Evolutionary conservation across 805 yeast species (phyloP).

Genomic region (Suhomyces xylopsoci): DNA sequence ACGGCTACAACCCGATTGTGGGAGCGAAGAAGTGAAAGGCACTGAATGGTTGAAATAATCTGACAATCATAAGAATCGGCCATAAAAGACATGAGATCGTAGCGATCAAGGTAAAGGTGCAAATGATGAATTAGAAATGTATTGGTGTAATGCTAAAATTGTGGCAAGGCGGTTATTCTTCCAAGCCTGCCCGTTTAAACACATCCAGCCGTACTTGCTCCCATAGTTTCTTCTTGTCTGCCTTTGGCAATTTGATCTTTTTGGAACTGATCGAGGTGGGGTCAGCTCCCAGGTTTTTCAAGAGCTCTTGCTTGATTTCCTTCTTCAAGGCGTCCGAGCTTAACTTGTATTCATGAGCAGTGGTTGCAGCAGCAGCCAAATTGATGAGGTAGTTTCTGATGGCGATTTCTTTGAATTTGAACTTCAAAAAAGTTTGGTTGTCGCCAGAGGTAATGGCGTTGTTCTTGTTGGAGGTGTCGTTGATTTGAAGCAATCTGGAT

Average conservation of each 20-base stretch:
- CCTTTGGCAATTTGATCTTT: conserved; percentile 31
- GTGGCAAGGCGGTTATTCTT: conserved; percentile 15
- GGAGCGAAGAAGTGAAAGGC: background rate
- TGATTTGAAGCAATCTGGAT: conserved; percentile 40
- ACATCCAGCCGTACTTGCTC: conserved; percentile 50
- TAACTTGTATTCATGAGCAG: conserved; percentile 48
- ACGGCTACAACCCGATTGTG: background rate
- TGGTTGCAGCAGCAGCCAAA: conserved; percentile 53
- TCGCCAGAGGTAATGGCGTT: conserved; percentile 31
- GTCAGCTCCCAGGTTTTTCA: conserved; percentile 4
- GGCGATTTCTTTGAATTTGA: conserved; percentile 44
- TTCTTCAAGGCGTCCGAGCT: conserved; percentile 34
- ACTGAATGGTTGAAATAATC: background rate
- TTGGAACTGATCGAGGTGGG: conserved; percentile 8
- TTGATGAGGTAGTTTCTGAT: conserved; percentile 50
- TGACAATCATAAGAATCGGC: background rate
- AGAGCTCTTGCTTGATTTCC: conserved; percentile 15
- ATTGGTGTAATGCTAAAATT: background rate
- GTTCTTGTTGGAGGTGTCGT: conserved; percentile 15
- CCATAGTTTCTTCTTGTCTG: conserved; percentile 46
- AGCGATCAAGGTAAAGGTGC: background rate
- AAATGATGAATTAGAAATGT: background rate
- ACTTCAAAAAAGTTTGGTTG: conserved; percentile 27
- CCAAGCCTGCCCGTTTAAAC: conserved; percentile 46
- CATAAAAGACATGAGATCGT: background rate